These are phyloP conservation scores for Dendryphion nanum DNA, from an alignment of 2,329 filamentous ascomycete genomes.

Conservation along the genomic window DNA sequence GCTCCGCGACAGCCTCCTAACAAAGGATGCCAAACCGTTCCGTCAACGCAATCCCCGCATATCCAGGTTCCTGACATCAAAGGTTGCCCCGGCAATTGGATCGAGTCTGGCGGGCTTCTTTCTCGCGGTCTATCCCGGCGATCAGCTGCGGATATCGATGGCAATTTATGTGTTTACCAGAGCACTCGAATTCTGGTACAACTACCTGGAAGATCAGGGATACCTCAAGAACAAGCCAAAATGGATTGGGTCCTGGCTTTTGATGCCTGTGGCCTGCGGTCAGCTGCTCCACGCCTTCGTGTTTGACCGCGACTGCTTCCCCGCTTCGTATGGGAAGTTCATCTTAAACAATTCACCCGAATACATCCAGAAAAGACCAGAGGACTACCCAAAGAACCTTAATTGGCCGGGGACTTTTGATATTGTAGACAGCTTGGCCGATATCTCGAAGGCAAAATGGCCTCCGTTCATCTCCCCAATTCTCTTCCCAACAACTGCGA, in stretches of 20 bases:
- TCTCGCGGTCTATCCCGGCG: conserved; percentile 70
- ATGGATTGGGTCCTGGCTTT: conserved; percentile 55
- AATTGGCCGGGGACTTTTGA: conserved; percentile 74
- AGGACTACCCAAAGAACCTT: conserved; percentile 63
- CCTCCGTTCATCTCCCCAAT: conserved; percentile 86
- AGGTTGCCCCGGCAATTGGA: conserved; percentile 83
- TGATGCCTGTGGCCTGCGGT: conserved; percentile 51
- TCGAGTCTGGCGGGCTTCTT: conserved; percentile 83
- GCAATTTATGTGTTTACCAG: conserved; percentile 80
- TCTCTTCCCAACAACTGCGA: conserved; percentile 69
- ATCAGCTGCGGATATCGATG: conserved; percentile 72
- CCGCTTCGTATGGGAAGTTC: conserved; percentile 61
- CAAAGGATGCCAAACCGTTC: conserved; percentile 78
- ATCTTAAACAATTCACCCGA: conserved; percentile 69
- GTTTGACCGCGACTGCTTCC: conserved; percentile 53
- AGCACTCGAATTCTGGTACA: conserved; percentile 83
- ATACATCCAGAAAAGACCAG: conserved; percentile 74
- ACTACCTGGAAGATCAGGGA: conserved; percentile 70
- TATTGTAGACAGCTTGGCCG: conserved; percentile 76
- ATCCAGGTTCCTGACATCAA: conserved; percentile 72
- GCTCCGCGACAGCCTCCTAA: conserved; percentile 74
- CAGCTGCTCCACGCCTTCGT: conserved; percentile 53
- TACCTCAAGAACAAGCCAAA: conserved; percentile 67
- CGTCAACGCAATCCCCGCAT: conserved; percentile 77
- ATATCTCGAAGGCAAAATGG: conserved; percentile 81